Conservation (phyloP, 805 yeast species). For the Kluyveromyces aestuarii region DNA sequence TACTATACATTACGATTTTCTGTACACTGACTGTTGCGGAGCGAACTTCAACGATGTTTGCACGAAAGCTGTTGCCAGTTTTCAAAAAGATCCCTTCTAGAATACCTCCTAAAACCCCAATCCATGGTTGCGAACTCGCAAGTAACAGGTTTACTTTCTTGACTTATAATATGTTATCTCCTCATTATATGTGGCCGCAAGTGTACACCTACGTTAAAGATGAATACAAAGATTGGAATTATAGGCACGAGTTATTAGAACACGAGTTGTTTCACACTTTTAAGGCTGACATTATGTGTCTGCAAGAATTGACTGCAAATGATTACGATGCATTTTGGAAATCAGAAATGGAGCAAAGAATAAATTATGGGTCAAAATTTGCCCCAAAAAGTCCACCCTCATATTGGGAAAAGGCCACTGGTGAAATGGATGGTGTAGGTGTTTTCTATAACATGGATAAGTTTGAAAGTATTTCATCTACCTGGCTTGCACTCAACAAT, state of each 20-base stretch:
- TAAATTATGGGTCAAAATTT: conserved; percentile 39
- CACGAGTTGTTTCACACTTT: conserved; percentile 26
- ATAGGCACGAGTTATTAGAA: conserved; percentile 37
- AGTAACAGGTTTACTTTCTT: conserved; percentile 26
- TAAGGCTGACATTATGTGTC: conserved; percentile 49
- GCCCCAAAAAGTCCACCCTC: conserved; percentile 41
- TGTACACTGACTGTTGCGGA: not conserved
- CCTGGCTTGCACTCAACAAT: conserved; percentile 28
- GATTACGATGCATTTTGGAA: conserved; percentile 36
- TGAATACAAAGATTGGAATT: conserved; percentile 39
- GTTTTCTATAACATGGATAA: conserved; percentile 41
- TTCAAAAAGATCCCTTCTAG: conserved; percentile 1
- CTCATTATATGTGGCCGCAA: conserved; percentile 52
- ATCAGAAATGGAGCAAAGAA: conserved; percentile 18
- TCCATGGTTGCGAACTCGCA: not conserved
- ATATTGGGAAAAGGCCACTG: conserved; percentile 41
- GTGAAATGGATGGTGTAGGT: conserved; percentile 52
- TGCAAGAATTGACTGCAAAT: conserved; percentile 42
- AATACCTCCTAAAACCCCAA: conserved; percentile 2
- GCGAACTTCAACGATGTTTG: conserved; percentile 4
- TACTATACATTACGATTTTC: not conserved
- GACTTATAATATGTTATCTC: conserved; percentile 40
- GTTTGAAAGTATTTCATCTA: conserved; percentile 33
- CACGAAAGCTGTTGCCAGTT: conserved; percentile 7
- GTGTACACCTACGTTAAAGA: conserved; percentile 44